These are phyloP conservation scores for Fibroporia radiculosa DNA, from an alignment of 768 basidiomycete genomes.

Conservation along the genomic window DNA sequence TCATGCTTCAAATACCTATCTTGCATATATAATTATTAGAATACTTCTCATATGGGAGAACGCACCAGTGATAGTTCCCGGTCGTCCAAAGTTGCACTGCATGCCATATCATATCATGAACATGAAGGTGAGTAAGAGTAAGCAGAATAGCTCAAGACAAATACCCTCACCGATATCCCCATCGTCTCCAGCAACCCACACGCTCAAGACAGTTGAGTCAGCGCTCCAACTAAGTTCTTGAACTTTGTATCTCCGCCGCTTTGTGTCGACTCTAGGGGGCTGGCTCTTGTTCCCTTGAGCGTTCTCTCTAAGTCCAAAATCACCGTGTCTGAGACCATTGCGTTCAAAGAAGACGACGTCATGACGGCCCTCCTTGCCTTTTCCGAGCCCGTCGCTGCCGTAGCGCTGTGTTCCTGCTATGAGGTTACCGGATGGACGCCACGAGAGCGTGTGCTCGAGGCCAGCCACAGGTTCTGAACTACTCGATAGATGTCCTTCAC, in stretches of 20 bases:
- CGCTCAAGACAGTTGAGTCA: constrained; percentile 75
- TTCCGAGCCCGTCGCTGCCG: constrained; percentile 36
- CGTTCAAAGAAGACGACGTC: constrained; percentile 93
- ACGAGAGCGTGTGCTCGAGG: constrained; percentile 69
- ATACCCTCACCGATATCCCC: constrained; percentile 62
- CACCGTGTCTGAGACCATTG: constrained; percentile 89
- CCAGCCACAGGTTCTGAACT: constrained; percentile 83
- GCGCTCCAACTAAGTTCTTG: constrained; percentile 80
- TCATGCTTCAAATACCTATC: constrained; percentile 91
- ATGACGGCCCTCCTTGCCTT: constrained; percentile 60
- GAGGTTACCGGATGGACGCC: constrained; percentile 86
- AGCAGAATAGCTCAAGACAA: too few species aligned
- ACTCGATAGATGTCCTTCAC: constrained; percentile 66
- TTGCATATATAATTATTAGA: neutral
- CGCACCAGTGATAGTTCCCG: constrained; percentile 90
- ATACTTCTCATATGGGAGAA: neutral
- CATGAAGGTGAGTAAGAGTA: constrained; percentile 4
- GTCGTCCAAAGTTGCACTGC: constrained; percentile 93
- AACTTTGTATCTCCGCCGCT: constrained; percentile 62
- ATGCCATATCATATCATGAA: neutral
- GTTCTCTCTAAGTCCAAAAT: constrained; percentile 56
- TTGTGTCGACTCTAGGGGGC: constrained; percentile 5
- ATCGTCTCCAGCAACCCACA: constrained; percentile 71
- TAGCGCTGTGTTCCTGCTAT: constrained; percentile 79
- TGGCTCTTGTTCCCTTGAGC: constrained; percentile 3